Conservation (phyloP, 2,329 filamentous ascomycete species). For the Fusarium siculi region DNA sequence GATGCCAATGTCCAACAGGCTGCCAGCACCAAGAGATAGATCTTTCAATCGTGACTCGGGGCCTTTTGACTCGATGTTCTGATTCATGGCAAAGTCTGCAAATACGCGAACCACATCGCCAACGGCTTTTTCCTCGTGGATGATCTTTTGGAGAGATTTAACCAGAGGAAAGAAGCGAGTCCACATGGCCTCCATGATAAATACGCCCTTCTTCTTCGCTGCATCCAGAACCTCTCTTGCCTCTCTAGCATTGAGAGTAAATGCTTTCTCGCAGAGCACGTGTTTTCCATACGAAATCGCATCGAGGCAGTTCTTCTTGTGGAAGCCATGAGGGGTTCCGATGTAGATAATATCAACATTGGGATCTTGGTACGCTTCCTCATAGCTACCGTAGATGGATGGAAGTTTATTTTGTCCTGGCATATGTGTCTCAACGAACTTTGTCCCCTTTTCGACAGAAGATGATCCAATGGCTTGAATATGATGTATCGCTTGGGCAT, state of each 20-base stretch:
- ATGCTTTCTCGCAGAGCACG: conserved; percentile 59
- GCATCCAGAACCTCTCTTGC: conserved; percentile 53
- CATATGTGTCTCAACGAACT: conserved; percentile 13
- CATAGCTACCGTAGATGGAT: conserved; percentile 53
- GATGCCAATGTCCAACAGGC: conserved; percentile 57
- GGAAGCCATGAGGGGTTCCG: conserved; percentile 57
- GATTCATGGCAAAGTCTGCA: conserved; percentile 54
- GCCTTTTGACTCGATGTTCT: conserved; percentile 47
- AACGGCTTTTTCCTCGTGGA: conserved; percentile 54
- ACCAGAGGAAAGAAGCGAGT: conserved; percentile 55
- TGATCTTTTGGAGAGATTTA: conserved; percentile 46
- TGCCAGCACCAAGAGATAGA: conserved; percentile 54
- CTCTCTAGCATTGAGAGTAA: conserved; percentile 54
- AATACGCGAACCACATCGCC: conserved; percentile 53
- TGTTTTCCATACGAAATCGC: conserved; percentile 56
- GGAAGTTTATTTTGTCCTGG: conserved; percentile 31
- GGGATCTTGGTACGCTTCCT: conserved; percentile 53
- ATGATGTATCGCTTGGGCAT: conserved; percentile 52
- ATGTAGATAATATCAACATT: conserved; percentile 59
- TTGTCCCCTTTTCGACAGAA: conserved; percentile 49
- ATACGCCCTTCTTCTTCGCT: conserved; percentile 53
- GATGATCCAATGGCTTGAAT: conserved; percentile 57
- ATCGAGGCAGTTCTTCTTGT: conserved; percentile 55
- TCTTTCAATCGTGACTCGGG: conserved; percentile 50
- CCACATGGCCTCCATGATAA: conserved; percentile 60